Conservation (phyloP, 495 filamentous ascomycete genomes). For the Wilcoxina mikolae region DNA sequence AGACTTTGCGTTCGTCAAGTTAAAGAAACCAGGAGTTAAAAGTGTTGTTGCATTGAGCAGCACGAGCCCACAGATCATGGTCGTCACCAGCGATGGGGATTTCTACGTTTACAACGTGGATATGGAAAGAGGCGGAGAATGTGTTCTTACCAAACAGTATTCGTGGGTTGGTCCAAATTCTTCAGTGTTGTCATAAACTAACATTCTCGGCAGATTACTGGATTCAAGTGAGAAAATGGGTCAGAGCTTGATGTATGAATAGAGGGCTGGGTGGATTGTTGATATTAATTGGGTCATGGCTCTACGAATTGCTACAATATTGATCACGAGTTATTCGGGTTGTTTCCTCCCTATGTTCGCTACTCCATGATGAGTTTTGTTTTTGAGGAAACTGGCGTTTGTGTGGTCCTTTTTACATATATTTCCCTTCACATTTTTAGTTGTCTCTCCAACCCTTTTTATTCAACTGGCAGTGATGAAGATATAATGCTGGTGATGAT, state of each 20-base stretch:
- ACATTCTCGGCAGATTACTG: slow-evolving; percentile 31
- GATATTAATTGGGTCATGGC: no score
- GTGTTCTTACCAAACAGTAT: slow-evolving; percentile 74
- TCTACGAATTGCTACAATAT: no score
- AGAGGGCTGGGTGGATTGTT: slow-evolving; percentile 19
- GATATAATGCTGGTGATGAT: no score
- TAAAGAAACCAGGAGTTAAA: slow-evolving; percentile 48
- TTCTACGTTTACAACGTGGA: slow-evolving; percentile 94
- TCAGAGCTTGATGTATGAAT: slow-evolving; percentile 36
- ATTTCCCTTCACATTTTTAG: no score
- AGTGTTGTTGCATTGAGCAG: slow-evolving; percentile 94
- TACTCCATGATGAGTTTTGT: no score
- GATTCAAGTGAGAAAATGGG: slow-evolving; percentile 42
- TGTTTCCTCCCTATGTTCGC: no score
- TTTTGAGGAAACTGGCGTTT: no score
- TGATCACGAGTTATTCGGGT: no score
- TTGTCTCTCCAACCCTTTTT: no score
- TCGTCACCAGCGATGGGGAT: slow-evolving; percentile 86
- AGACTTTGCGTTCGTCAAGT: slow-evolving; percentile 90
- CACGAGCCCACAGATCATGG: slow-evolving; percentile 88
- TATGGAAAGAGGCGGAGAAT: slow-evolving; percentile 90
- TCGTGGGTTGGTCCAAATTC: slow-evolving; percentile 40
- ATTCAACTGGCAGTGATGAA: no score
- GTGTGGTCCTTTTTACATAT: no score
- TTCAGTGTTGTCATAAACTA: not conserved